phyloP scores from a whole-genome alignment of 2,329 filamentous ascomycete species.

The Geosmithia putterillii region DNA sequence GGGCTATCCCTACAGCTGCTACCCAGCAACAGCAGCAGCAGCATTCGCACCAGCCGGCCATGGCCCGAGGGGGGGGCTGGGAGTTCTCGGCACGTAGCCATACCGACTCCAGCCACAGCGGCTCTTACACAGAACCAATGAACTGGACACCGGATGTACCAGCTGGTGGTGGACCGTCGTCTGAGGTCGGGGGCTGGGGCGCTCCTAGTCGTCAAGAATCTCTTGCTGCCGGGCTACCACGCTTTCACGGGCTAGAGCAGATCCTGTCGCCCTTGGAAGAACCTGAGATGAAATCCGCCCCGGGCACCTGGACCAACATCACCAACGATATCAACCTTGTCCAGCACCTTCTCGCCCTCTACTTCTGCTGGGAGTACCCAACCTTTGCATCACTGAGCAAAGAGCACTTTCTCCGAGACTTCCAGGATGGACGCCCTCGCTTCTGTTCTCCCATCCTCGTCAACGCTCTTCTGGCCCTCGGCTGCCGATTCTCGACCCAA shows the following conservation, averaged over 20 bases:
- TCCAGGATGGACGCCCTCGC: slow-evolving; percentile 43
- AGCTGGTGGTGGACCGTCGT: slow-evolving; percentile 22
- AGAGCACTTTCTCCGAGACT: slow-evolving; percentile 58
- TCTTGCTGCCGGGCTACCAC: slow-evolving; percentile 15
- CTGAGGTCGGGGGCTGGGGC: slow-evolving; percentile 37
- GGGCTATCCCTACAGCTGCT: slow-evolving; percentile 16
- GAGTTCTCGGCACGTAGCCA: slow-evolving; percentile 33
- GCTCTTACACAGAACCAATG: slow-evolving; percentile 32
- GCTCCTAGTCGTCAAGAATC: slow-evolving; percentile 26
- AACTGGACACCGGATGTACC: slow-evolving; percentile 29
- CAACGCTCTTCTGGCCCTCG: slow-evolving; percentile 52
- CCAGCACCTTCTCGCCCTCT: slow-evolving; percentile 50
- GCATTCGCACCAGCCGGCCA: background rate
- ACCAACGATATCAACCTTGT: slow-evolving; percentile 46
- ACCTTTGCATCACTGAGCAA: slow-evolving; percentile 63
- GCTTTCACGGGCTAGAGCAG: slow-evolving; percentile 31
- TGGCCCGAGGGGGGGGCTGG: slow-evolving; percentile 28
- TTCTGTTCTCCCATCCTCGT: slow-evolving; percentile 58
- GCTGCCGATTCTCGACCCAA: slow-evolving; percentile 56
- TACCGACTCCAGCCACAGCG: slow-evolving; percentile 29
- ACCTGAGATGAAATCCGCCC: slow-evolving; percentile 27
- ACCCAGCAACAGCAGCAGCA: slow-evolving; percentile 6
- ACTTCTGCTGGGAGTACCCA: slow-evolving; percentile 67
- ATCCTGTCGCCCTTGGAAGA: slow-evolving; percentile 32
- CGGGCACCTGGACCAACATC: slow-evolving; percentile 46